Evolutionary conservation across 2,329 filamentous ascomycete genomes (phyloP).

Genomic region (Helotiales sp.): DNA sequence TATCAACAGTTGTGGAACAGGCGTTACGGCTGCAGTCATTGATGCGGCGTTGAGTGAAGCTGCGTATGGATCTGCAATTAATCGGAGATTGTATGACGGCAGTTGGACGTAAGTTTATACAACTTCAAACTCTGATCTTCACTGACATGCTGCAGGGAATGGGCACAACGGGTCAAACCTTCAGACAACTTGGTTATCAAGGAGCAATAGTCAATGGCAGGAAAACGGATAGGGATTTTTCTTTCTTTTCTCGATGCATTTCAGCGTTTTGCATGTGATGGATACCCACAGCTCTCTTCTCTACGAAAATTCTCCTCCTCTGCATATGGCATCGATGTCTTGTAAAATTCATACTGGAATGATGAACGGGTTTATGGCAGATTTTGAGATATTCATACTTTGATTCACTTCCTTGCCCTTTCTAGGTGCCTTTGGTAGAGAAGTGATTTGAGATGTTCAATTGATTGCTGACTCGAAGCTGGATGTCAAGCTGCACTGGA

Average conservation of each 20-base stretch:
- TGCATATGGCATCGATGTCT: conserved; percentile 2
- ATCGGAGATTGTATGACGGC: conserved; percentile 85
- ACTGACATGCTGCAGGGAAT: conserved; percentile 55
- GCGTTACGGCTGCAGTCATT: conserved; percentile 89
- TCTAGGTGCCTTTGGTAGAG: neutral
- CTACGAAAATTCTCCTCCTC: conserved; percentile 13
- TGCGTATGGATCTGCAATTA: conserved; percentile 69
- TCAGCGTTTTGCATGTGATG: conserved; percentile 31
- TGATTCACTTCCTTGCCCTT: neutral
- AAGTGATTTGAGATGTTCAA: no score
- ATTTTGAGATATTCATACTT: no score
- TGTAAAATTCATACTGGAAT: conserved; percentile 1
- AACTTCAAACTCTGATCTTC: neutral
- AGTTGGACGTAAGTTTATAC: conserved; percentile 85
- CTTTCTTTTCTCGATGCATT: conserved; percentile 19
- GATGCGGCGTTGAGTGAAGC: conserved; percentile 86
- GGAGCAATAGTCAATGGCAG: conserved; percentile 61
- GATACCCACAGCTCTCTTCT: conserved; percentile 31
- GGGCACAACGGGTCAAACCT: conserved; percentile 68
- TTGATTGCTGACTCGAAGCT: neutral
- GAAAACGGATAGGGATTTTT: conserved; percentile 55
- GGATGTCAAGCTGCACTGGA: no score
- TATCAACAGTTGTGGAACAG: conserved; percentile 88
- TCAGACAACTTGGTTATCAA: conserved; percentile 68
- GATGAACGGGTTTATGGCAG: neutral